Base-by-base conservation (phyloP, 2,329 filamentous ascomycete species). In the Magnaporthales sp. region DNA sequence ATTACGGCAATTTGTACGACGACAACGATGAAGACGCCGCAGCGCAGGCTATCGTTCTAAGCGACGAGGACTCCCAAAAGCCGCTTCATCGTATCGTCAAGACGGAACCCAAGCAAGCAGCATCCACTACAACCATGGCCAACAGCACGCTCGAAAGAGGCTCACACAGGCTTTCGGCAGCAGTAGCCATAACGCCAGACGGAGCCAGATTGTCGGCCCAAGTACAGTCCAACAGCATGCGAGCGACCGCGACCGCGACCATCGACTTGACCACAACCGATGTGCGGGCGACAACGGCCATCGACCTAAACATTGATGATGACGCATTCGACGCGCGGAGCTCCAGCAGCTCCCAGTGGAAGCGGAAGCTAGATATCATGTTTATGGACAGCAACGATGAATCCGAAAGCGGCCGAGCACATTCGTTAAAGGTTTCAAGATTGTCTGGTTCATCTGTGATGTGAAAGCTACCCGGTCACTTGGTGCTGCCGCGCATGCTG, bases 1-100 rank as follows among this genome's bases (percentile, higher is more conserved):
- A 78, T 77, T 70, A 77, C 4, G 79, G 77, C 0, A 75, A 76
- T 2, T 68, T 80, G 22, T 72, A 72, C 27, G 76, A 77, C 13
- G 72, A 72, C 0, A 51, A 54, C 27, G 61, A 63, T 2, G 61
- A 32, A 3, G 58, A 61, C 19, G 27, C 19, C 19, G 2, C 15
- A n/a, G 38, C 19, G 19, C 38, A 51, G 38, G 38, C 38, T 51
- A 7, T 51, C 6, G 19, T 51, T 51, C 9, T 19, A 15, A 51
- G 9, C 11, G 15, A 51, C 1, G 38, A 19, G n/a, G 38, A n/a
- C n/a, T 51, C n/a, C 6, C 19, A 51, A 19, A 19, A n/a, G 6
- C 19, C 19, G 7, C 38, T 51, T n/a, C 38, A n/a, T 6, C 38
- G 15, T 51, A 19, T n/a, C 38, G 3, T n/a, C 4, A 10, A 51